phyloP scores from a whole-genome alignment of 495 filamentous ascomycete genomes.

The Penicillium diatomitis region DNA sequence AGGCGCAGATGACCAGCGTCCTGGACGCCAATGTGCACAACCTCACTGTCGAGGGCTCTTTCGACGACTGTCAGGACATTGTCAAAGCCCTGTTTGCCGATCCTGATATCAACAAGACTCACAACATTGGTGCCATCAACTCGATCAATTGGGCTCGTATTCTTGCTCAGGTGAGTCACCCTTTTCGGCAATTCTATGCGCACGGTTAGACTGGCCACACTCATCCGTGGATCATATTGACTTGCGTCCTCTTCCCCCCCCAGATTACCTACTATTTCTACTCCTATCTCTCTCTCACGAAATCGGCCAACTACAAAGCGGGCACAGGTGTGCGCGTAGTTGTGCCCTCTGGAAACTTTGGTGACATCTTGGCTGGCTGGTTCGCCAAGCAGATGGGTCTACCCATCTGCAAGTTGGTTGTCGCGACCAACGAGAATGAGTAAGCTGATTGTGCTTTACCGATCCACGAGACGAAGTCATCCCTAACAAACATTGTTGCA shows the following conservation, averaged over 20 bases:
- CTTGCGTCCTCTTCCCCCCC: background rate
- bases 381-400: slow-evolving; percentile 89
- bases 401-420: slow-evolving; percentile 69
- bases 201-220: no score
- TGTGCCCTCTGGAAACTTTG: slow-evolving; percentile 90
- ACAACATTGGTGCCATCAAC: slow-evolving; percentile 13
- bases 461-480: background rate
- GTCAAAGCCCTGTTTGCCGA: slow-evolving; percentile 80
- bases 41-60: slow-evolving; percentile 73
- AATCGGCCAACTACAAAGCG: slow-evolving; percentile 38
- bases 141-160: slow-evolving; percentile 82
- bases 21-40: slow-evolving; percentile 82
- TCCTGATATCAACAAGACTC: slow-evolving; percentile 67
- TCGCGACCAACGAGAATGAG: slow-evolving; percentile 91
- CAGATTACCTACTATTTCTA: slow-evolving; percentile 76
- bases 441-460: background rate
- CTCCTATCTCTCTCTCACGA: slow-evolving; percentile 71
- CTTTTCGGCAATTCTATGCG: no score
- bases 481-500: background rate
- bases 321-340: slow-evolving; percentile 64
- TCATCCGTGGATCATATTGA: no score
- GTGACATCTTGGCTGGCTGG: slow-evolving; percentile 89
- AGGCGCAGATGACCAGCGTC: slow-evolving; percentile 91
- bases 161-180: slow-evolving; percentile 53
- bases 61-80: slow-evolving; percentile 95